Evolutionary conservation across 2,329 filamentous ascomycete species (phyloP).

Genomic region (Grosmannia huntii): DNA sequence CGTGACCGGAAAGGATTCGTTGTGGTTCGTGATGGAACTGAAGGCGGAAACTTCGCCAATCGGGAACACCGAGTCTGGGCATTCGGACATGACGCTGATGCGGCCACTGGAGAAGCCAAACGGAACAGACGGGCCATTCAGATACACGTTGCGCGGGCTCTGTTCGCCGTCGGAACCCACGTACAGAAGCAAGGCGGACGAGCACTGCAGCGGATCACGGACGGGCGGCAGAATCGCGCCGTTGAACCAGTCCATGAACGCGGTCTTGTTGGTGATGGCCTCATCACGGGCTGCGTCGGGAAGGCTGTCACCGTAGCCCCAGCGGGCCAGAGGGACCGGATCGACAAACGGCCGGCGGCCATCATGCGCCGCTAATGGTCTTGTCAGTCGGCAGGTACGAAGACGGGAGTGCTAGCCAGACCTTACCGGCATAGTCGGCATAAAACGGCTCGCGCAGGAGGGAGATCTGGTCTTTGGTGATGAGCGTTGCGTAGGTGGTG

Average conservation of each 20-base stretch:
- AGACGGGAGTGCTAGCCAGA: too few relatives aligned
- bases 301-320: slow-evolving; percentile 22
- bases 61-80: slow-evolving; percentile 28
- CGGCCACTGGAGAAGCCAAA: slow-evolving; percentile 29
- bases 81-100: slow-evolving; percentile 22
- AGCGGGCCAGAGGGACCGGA: slow-evolving; percentile 22
- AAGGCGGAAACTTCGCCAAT: slow-evolving; percentile 24
- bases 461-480: slow-evolving; percentile 23
- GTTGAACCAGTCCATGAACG: slow-evolving; percentile 34
- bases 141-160: slow-evolving; percentile 22
- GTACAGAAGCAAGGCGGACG: slow-evolving; percentile 35
- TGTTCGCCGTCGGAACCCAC: slow-evolving; percentile 18
- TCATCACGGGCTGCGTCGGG: slow-evolving; percentile 17
- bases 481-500: slow-evolving; percentile 23
- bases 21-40: slow-evolving; percentile 29
- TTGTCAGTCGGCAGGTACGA: neutral
- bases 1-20: slow-evolving; percentile 41
- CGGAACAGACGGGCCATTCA: slow-evolving; percentile 28
- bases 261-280: slow-evolving; percentile 35
- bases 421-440: slow-evolving; percentile 21
- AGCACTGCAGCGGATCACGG: slow-evolving; percentile 27
- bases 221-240: slow-evolving; percentile 28
- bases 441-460: slow-evolving; percentile 27
- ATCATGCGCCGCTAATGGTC: slow-evolving; percentile 13
- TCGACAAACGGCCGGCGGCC: slow-evolving; percentile 24